A percentile compares a stretch with the other conserved stretches of the same genome.
phyloP scores from a whole-genome alignment of 108 stramenopile species.

The Skeletonema menzelii region DNA sequence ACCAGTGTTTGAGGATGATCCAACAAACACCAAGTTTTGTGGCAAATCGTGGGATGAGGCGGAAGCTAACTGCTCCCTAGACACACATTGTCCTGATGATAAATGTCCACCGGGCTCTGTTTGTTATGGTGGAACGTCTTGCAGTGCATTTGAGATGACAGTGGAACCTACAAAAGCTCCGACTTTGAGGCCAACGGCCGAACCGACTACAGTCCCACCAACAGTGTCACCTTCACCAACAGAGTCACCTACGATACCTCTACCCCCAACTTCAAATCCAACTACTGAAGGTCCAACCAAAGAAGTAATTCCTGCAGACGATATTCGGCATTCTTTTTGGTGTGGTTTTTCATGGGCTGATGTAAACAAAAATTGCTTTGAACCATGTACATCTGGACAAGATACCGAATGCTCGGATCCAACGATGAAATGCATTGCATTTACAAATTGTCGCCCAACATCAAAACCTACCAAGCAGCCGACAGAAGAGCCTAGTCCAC shows the following conservation, averaged over 20 bases:
- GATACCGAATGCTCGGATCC: constrained; percentile 36
- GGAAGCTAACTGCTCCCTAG: constrained; percentile 23
- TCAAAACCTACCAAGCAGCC: not conserved
- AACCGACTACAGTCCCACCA: constrained; percentile 22
- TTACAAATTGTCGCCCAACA: constrained; percentile 32
- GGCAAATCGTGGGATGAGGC: constrained; percentile 25
- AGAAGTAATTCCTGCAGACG: constrained; percentile 26
- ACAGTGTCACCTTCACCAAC: constrained; percentile 13
- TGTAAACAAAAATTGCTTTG: constrained; percentile 20
- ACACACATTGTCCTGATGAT: constrained; percentile 38
- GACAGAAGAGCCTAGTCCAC: not conserved
- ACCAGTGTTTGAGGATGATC: not conserved
- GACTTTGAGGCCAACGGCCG: not conserved
- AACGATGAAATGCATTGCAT: constrained; percentile 22
- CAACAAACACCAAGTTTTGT: constrained; percentile 19
- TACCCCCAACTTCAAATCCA: constrained; percentile 8
- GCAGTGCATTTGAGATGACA: constrained; percentile 38
- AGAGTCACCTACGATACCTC: constrained; percentile 15
- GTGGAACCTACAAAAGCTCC: not conserved
- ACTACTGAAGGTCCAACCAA: not conserved
- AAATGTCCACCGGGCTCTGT: constrained; percentile 23
- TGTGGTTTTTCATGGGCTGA: constrained; percentile 51
- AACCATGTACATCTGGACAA: constrained; percentile 29
- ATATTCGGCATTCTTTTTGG: constrained; percentile 43
- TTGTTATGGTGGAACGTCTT: constrained; percentile 39